These are phyloP conservation scores for Aspergillus proliferans DNA, from an alignment of 2,329 filamentous ascomycete species.

Conservation along the genomic window DNA sequence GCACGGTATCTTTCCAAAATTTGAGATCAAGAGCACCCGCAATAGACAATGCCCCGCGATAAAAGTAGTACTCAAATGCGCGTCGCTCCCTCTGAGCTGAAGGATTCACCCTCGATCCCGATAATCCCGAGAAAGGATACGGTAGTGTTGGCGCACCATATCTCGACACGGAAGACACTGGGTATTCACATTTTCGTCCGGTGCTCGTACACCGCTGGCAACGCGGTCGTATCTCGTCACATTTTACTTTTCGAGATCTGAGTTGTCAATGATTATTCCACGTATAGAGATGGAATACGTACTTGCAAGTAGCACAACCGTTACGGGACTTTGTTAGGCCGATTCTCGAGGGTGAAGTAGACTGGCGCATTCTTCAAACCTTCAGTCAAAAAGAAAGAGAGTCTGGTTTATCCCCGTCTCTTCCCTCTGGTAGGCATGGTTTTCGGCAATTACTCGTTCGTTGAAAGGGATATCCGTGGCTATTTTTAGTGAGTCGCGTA, in stretches of 20 bases:
- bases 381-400: too few relatives aligned
- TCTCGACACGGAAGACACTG: conserved; percentile 4
- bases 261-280: conserved; percentile 1
- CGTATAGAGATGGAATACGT: conserved; percentile 2
- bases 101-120: too few relatives aligned
- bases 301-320: conserved; percentile 25
- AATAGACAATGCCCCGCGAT: conserved; percentile 24
- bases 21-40: conserved; percentile 28
- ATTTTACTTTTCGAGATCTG: conserved; percentile 29
- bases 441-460: too few relatives aligned
- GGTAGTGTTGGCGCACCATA: conserved; percentile 3
- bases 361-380: too few relatives aligned
- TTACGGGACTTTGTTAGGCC: not conserved
- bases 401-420: too few relatives aligned
- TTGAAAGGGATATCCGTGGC: too few relatives aligned
- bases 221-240: conserved; percentile 29
- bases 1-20: conserved; percentile 32
- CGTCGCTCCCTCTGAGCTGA: conserved; percentile 23
- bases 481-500: too few relatives aligned
- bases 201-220: conserved; percentile 29
- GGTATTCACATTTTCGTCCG: conserved; percentile 30
- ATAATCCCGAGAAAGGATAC: conserved; percentile 10
- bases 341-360: not conserved
- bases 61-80: conserved; percentile 34
- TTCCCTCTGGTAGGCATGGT: too few relatives aligned